A percentile compares a stretch with the other conserved stretches of the same genome.
phyloP scores from a whole-genome alignment of 306 rosid genomes.

The Glycine soja region DNA sequence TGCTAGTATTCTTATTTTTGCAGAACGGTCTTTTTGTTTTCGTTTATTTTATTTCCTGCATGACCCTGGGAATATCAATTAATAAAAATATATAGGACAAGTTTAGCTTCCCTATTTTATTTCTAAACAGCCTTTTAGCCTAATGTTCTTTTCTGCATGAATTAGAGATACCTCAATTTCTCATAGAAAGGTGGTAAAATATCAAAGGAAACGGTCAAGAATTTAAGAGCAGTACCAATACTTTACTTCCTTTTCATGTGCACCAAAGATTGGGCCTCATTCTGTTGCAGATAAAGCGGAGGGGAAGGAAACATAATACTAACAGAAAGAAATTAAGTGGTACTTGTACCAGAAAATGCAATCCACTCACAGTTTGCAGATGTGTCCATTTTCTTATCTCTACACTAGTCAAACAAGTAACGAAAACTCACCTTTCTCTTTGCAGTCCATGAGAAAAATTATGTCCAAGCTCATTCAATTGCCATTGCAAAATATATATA shows the following conservation, averaged over 20 bases:
- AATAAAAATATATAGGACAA: neutral
- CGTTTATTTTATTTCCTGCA: neutral
- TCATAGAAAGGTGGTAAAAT: neutral
- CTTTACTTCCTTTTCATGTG: slow-evolving; percentile 56
- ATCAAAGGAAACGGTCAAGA: slow-evolving; percentile 46
- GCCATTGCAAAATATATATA: neutral
- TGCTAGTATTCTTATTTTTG: neutral
- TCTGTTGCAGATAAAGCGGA: slow-evolving; percentile 11
- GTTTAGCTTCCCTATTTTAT: neutral
- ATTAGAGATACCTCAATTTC: slow-evolving; percentile 51
- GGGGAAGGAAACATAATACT: neutral
- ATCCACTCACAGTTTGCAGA: neutral
- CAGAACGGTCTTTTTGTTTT: neutral
- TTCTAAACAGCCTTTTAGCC: slow-evolving; percentile 11
- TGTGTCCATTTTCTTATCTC: neutral
- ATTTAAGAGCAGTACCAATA: slow-evolving; percentile 47
- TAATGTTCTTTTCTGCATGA: slow-evolving; percentile 35
- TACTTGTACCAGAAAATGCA: neutral
- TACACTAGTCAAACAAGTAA: slow-evolving; percentile 5
- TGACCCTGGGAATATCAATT: neutral
- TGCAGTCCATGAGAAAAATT: neutral
- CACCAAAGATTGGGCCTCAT: slow-evolving; percentile 40
- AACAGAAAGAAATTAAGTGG: neutral
- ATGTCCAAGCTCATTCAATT: neutral
- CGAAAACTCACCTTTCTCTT: neutral